Conservation (phyloP, 1,284 basidiomycete genomes). For the Malassezia arunalokei region DNA sequence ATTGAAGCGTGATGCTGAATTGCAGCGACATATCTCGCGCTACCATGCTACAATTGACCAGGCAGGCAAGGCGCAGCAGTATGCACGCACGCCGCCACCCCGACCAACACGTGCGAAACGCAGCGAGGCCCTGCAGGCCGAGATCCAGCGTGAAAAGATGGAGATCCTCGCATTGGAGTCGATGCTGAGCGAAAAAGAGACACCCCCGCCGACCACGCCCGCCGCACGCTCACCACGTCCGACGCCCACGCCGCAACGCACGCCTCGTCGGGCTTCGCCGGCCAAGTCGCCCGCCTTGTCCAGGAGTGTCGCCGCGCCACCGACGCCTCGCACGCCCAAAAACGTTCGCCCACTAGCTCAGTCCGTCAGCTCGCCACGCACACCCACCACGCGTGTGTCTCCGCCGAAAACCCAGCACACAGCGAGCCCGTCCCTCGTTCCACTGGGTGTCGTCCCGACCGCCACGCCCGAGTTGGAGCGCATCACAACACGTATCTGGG, state of each 20-base stretch:
- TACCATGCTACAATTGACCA: slow-evolving; percentile 23
- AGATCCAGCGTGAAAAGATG: slow-evolving; percentile 35
- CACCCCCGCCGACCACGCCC: background rate
- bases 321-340: background rate
- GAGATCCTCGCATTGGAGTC: slow-evolving; percentile 42
- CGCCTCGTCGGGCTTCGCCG: background rate
- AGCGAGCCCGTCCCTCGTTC: background rate
- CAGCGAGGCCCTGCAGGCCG: slow-evolving; percentile 18
- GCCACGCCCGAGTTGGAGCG: slow-evolving; percentile 32
- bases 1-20: slow-evolving; percentile 24
- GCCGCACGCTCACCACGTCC: background rate
- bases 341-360: background rate
- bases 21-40: slow-evolving; percentile 19
- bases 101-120: background rate
- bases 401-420: background rate
- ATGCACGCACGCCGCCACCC: background rate
- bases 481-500: slow-evolving; percentile 29
- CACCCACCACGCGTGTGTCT: background rate
- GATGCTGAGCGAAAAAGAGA: slow-evolving; percentile 29
- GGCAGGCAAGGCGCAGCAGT: slow-evolving; percentile 10
- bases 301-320: background rate
- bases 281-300: background rate
- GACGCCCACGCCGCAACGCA: background rate
- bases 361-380: background rate
- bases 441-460: slow-evolving; percentile 9